Conservation (phyloP, 1,284 basidiomycete genomes). For the Cutaneotrichosporon sp. region DNA sequence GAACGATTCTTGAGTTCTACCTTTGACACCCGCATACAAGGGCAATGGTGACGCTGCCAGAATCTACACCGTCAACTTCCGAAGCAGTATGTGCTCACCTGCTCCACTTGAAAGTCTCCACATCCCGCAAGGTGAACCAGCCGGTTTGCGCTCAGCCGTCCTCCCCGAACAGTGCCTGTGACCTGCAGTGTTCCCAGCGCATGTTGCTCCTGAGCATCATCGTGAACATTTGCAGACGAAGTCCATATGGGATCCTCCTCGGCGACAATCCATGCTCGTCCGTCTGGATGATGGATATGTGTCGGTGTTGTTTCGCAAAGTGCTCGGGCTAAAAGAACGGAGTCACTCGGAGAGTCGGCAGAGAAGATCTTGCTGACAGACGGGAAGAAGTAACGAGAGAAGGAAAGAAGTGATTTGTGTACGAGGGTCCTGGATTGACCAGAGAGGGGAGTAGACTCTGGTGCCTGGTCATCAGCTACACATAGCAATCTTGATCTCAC, state of each 20-base stretch:
- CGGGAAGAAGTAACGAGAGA: slow-evolving; percentile 92
- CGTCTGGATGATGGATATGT: slow-evolving; percentile 60
- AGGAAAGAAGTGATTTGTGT: slow-evolving; percentile 80
- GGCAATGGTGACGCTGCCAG: slow-evolving; percentile 24
- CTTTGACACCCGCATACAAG: not conserved
- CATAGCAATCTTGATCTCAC: slow-evolving; percentile 30
- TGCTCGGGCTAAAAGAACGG: slow-evolving; percentile 64
- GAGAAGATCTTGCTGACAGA: slow-evolving; percentile 59
- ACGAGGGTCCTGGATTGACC: slow-evolving; percentile 57
- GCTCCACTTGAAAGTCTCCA: slow-evolving; percentile 81
- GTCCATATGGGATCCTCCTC: slow-evolving; percentile 59
- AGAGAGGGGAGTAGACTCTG: slow-evolving; percentile 51
- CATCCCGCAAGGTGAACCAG: slow-evolving; percentile 82
- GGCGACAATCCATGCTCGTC: slow-evolving; percentile 70
- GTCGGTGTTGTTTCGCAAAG: slow-evolving; percentile 73
- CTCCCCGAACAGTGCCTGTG: slow-evolving; percentile 78
- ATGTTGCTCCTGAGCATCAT: slow-evolving; percentile 21
- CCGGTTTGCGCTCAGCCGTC: slow-evolving; percentile 72
- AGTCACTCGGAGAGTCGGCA: slow-evolving; percentile 56
- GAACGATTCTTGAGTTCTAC: not conserved
- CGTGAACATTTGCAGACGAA: slow-evolving; percentile 33
- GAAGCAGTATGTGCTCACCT: slow-evolving; percentile 53
- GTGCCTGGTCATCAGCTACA: slow-evolving; percentile 26
- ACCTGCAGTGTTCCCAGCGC: slow-evolving; percentile 58
- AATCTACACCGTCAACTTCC: no score